phyloP scores from a whole-genome alignment of 2,329 filamentous ascomycete species.

The Alternaria sp. region DNA sequence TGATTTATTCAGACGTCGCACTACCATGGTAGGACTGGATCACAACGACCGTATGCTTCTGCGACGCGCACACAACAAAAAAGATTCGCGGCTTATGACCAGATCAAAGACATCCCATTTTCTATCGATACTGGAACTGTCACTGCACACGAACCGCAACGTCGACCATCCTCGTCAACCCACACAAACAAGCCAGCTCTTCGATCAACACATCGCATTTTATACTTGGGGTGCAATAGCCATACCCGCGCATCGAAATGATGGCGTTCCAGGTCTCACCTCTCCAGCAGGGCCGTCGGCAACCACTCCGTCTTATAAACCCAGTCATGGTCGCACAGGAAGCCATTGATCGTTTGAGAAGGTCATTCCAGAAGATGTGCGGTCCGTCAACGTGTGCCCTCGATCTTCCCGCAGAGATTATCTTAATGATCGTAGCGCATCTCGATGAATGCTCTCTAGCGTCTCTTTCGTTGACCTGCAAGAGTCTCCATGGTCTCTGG shows the following conservation, averaged over 20 bases:
- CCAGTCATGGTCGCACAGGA: neutral
- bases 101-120: neutral
- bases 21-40: neutral
- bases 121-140: neutral
- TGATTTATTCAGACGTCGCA: neutral
- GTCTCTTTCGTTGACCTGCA: slow-evolving; percentile 26
- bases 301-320: neutral
- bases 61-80: neutral
- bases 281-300: no score
- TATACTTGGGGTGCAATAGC: neutral
- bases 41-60: neutral
- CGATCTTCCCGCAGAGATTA: slow-evolving; percentile 22
- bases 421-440: slow-evolving; percentile 21
- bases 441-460: slow-evolving; percentile 9
- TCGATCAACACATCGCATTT: neutral
- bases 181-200: neutral
- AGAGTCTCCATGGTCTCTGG: slow-evolving; percentile 14
- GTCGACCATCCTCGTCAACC: neutral
- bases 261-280: neutral
- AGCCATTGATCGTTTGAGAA: neutral
- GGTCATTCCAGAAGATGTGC: slow-evolving; percentile 1
- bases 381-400: slow-evolving; percentile 13
- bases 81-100: neutral
- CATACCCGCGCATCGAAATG: neutral
- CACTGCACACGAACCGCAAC: neutral